A percentile compares a stretch with the other conserved stretches of the same genome.
Conservation (phyloP, 352 stramenopile species). For the Paralagenidium karlingii region DNA sequence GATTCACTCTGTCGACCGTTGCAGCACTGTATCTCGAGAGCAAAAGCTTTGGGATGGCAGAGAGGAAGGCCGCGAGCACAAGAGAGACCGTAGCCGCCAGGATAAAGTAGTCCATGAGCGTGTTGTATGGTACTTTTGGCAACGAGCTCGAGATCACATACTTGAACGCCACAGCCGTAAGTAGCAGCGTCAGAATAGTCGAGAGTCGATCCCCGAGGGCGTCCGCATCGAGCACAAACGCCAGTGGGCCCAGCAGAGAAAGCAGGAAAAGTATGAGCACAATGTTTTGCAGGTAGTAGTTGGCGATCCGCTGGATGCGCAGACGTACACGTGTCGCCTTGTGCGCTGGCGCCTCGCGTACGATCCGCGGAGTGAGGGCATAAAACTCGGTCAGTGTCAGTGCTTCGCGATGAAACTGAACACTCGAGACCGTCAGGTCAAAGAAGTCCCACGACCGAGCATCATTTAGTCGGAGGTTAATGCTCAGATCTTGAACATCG, state of each 20-base stretch:
- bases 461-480: constrained; percentile 7
- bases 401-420: constrained; percentile 6
- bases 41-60: constrained; percentile 5
- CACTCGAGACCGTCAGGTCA: constrained; percentile 7
- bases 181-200: constrained; percentile 15
- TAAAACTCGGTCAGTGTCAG: constrained; percentile 10
- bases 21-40: background rate
- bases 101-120: constrained; percentile 13
- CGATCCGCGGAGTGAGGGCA: constrained; percentile 5
- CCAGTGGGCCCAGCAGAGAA: constrained; percentile 9
- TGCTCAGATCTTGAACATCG: constrained; percentile 9
- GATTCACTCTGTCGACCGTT: constrained; percentile 3
- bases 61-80: constrained; percentile 7
- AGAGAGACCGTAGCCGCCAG: constrained; percentile 5
- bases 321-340: constrained; percentile 8
- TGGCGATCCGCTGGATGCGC: constrained; percentile 10
- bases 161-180: constrained; percentile 18
- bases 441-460: constrained; percentile 6
- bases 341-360: constrained; percentile 2
- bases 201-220: constrained; percentile 8
- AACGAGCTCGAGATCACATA: constrained; percentile 12
- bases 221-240: constrained; percentile 10
- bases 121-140: constrained; percentile 18
- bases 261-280: constrained; percentile 12
- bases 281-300: constrained; percentile 16